Evolutionary conservation across 225 moss, liverwort and hornwort species (phyloP).

Genomic region (Asterella californica): DNA sequence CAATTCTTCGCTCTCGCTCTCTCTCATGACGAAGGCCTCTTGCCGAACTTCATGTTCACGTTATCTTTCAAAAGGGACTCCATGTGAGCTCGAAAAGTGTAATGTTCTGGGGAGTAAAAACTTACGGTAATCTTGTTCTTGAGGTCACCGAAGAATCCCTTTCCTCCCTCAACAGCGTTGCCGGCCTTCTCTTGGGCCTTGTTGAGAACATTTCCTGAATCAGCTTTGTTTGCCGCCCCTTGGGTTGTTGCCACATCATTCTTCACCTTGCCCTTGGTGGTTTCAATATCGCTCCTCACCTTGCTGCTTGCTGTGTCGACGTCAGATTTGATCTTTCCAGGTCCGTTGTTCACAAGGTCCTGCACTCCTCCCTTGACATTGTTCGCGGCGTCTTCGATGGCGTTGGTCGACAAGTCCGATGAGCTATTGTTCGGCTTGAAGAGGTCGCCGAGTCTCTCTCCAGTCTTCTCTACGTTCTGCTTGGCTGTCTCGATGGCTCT

Average conservation of each 20-base stretch:
- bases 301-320: not conserved
- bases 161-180: not conserved
- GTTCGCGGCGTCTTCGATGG: not conserved
- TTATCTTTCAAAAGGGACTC: constrained; percentile 11
- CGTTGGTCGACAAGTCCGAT: constrained; percentile 12
- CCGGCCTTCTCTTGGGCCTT: constrained; percentile 16
- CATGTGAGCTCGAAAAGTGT: constrained; percentile 14
- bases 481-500: constrained; percentile 10
- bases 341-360: constrained; percentile 12
- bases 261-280: constrained; percentile 1
- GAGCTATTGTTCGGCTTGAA: constrained; percentile 6
- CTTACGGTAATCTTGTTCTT: constrained; percentile 23
- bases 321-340: constrained; percentile 14
- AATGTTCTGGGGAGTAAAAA: not conserved
- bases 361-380: constrained; percentile 6
- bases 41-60: constrained; percentile 6
- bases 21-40: not conserved
- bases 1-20: no score
- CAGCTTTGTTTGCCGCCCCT: not conserved
- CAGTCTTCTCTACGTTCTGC: constrained; percentile 1
- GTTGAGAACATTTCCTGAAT: not conserved
- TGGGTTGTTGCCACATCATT: not conserved
- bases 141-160: constrained; percentile 12
- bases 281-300: not conserved
- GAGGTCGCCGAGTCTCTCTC: constrained; percentile 13